Evolutionary conservation across 495 filamentous ascomycete genomes (phyloP), one percentile per base, ranked within the genome.

Genomic region (Talaromyces thailandensis): DNA sequence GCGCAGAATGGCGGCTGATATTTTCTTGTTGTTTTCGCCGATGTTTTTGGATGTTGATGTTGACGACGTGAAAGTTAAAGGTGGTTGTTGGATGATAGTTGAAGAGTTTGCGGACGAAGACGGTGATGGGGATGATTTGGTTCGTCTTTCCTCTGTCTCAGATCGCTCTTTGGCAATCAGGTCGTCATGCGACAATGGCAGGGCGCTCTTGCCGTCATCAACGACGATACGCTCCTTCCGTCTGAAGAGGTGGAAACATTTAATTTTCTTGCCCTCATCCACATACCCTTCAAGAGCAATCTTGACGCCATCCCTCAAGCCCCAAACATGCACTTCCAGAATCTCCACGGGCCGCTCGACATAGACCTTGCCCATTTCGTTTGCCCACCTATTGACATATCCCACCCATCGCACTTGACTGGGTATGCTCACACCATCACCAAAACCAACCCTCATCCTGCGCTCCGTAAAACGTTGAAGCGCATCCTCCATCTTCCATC

Each of bases 311-410:
- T 95, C 86, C 60, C 88, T 77, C 48, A 98, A 69, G 0, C 94
- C 94, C 90, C 92, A 96, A 3, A 93, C 82, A 70, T 96, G 93
- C 6, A 98, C 75, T 71, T 96, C 93, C 7, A 91, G 68, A 37
- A 98, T 86, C 76, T 96, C 93, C 25, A 96, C 82, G 58, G 84
- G 81, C 29, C 91, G 79, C 67, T 96, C 93, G 2, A 94, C 78
- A 67, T 97, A 98, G 29, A 80, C 76, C 75, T 96, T 96, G 7
- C 75, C 83, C 59, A 80, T 72, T 45, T 81, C 68, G 56, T 84
- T 86, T 14, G 89, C 78, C 94, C 94, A 98, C 31, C 86, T 82
- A 69, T 96, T 89, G 24, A 96, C 88, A 72, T 98, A 98, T n/a
- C 81, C 79, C 9, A 97, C 79, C 85, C 90, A 97, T 11, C 94